Evolutionary conservation across 176 grass and related monocot species (phyloP).

Genomic region (Pharus latifolius): DNA sequence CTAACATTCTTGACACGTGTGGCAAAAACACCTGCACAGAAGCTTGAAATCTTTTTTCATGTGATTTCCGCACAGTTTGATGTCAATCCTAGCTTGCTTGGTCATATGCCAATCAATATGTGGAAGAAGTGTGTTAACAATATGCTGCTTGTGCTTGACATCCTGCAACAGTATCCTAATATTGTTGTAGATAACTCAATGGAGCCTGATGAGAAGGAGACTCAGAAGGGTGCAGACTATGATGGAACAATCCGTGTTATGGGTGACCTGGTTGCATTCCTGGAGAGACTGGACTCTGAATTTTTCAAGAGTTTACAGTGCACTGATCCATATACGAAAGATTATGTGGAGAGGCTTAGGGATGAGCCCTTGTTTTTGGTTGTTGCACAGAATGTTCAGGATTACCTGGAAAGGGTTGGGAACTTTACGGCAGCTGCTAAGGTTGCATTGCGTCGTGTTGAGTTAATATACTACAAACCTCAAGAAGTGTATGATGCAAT

Average conservation of each 20-base stretch:
- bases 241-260: conserved; percentile 60
- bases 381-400: conserved; percentile 86
- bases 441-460: conserved; percentile 70
- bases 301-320: conserved; percentile 89
- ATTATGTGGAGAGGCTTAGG: conserved; percentile 90
- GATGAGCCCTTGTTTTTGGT: conserved; percentile 89
- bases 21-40: conserved; percentile 94
- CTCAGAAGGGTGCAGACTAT: conserved; percentile 66
- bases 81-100: conserved; percentile 89
- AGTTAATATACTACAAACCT: conserved; percentile 92
- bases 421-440: conserved; percentile 75
- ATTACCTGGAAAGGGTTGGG: conserved; percentile 63
- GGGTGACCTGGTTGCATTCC: conserved; percentile 80
- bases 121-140: conserved; percentile 94
- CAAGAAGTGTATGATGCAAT: conserved; percentile 96
- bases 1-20: conserved; percentile 80
- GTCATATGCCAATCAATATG: conserved; percentile 84
- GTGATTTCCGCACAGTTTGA: conserved; percentile 96
- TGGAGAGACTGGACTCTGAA: conserved; percentile 84
- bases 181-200: conserved; percentile 73
- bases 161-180: conserved; percentile 83
- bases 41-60: conserved; percentile 85
- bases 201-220: conserved; percentile 75
- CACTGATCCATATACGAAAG: conserved; percentile 77
- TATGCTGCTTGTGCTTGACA: conserved; percentile 84